Evolutionary conservation across 2,329 filamentous ascomycete genomes (phyloP).

Genomic region (Chalaropsis ovoidea): DNA sequence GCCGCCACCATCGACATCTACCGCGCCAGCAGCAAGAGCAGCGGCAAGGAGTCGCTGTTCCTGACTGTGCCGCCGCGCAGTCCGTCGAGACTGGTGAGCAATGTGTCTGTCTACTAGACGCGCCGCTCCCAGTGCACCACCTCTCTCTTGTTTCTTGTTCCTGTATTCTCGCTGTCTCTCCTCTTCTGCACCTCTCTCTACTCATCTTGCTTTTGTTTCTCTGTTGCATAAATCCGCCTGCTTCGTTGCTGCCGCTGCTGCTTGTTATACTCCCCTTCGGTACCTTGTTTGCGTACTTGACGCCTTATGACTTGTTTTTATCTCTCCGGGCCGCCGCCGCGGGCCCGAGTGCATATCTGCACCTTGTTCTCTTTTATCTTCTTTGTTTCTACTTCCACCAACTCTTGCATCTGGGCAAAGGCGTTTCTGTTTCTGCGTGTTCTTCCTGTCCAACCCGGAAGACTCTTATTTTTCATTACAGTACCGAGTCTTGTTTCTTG

Average conservation of each 20-base stretch:
- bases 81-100: constrained; percentile 39
- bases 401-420: constrained; percentile 5
- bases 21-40: constrained; percentile 11
- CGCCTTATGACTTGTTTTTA: constrained; percentile 10
- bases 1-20: constrained; percentile 33
- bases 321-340: background rate
- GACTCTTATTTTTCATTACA: background rate
- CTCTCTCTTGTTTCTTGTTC: background rate
- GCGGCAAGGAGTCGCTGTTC: constrained; percentile 19
- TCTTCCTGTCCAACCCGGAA: background rate
- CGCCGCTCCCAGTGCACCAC: too few species aligned
- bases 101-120: constrained; percentile 12
- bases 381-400: constrained; percentile 4
- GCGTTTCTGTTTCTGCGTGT: background rate
- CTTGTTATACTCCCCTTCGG: constrained; percentile 14
- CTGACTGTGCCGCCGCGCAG: constrained; percentile 39
- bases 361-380: constrained; percentile 14
- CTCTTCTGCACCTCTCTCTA: constrained; percentile 11
- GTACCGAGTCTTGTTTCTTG: background rate
- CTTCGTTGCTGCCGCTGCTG: constrained; percentile 1
- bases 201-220: background rate
- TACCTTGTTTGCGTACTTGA: background rate
- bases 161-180: constrained; percentile 4
- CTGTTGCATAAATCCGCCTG: constrained; percentile 13
- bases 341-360: background rate